Evolutionary conservation across 805 yeast genomes (phyloP).

Genomic region (Cyberlindnera meyerae): DNA sequence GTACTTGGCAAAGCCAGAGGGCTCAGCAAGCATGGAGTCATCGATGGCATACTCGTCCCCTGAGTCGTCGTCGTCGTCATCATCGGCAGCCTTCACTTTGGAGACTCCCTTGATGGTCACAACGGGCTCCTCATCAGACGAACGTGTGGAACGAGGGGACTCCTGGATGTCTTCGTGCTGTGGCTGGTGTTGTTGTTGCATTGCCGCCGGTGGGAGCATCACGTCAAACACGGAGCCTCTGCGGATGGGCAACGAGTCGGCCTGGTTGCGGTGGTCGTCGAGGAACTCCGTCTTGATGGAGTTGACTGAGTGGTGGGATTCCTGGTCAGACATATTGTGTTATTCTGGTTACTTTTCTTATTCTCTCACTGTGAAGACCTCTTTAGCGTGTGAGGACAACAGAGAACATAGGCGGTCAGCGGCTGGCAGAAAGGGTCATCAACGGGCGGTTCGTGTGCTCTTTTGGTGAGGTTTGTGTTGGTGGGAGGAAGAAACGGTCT

Average conservation of each 20-base stretch:
- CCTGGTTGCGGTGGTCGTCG: constrained; percentile 46
- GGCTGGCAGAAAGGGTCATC: constrained; percentile 7
- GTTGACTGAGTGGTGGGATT: constrained; percentile 19
- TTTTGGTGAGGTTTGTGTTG: no score
- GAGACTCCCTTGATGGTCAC: constrained; percentile 1
- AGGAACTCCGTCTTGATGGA: constrained; percentile 38
- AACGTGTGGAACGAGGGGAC: no score
- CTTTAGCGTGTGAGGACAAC: constrained; percentile 7
- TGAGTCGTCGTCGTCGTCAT: not conserved
- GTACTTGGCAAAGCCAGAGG: not conserved
- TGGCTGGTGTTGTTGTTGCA: constrained; percentile 1
- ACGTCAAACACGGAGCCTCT: constrained; percentile 19
- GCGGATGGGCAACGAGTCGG: constrained; percentile 36
- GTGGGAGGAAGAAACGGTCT: no score
- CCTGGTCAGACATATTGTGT: constrained; percentile 25
- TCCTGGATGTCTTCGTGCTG: not conserved
- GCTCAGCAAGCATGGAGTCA: constrained; percentile 9
- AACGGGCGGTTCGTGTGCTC: constrained; percentile 1
- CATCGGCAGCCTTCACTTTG: constrained; percentile 2
- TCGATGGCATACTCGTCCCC: constrained; percentile 17
- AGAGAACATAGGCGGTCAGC: constrained; percentile 5
- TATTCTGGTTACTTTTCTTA: not conserved
- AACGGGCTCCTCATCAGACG: not conserved
- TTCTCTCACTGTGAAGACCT: not conserved
- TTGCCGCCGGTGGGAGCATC: constrained; percentile 23